Base-by-base conservation (phyloP, 129 eudicot species). In the Pulicaria dysenterica region DNA sequence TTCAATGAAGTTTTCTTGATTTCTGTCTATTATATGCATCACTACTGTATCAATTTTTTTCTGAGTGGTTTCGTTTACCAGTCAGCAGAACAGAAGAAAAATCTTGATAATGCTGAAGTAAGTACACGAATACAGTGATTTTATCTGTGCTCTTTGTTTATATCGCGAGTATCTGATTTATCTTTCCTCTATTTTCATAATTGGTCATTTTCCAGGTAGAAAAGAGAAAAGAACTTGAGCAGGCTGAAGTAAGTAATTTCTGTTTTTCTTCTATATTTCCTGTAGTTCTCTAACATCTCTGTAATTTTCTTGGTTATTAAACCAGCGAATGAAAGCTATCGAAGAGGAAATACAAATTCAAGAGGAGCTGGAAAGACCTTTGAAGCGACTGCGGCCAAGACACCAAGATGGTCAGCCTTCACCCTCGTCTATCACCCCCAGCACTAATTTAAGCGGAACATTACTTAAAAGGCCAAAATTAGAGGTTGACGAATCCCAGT, bases 341-440 rank as follows among this genome's bases (percentile, higher is more conserved):
- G 86, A 75, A 77, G 86, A 85, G 42, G 90, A 84, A 79, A 80
- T 81, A 69, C 88, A 47, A 58, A 64, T 47, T 16, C 78, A 71
- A 46, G 88, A 83, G 57, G 91, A 85, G 66, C 64, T 80, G 0
- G 90, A 82, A 82, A 72, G 85, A 11, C 97, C 96, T 13, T 81
- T 91, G 16, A 91, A 86, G 76, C 83, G 97, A 72, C 59, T 78
- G 60, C 81, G 97, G 15, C 62, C 63, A 50, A 83, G 83, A 68
- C 70, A 80, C 64, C 86, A 74, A 75, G 92, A 82, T 43, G 79
- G 57, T 67, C 82, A 76, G 60, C 67, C 81, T 58, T 80, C 89
- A 76, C 69, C 87, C 14, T 81, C 86, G 3, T 14, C 47, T 60
- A 67, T 66, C 13, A 78, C 16, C 64, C 77, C 82, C 14, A 63